Evolutionary conservation across 2,329 filamentous ascomycete genomes (phyloP).

Genomic region (Penicillium polonicum): DNA sequence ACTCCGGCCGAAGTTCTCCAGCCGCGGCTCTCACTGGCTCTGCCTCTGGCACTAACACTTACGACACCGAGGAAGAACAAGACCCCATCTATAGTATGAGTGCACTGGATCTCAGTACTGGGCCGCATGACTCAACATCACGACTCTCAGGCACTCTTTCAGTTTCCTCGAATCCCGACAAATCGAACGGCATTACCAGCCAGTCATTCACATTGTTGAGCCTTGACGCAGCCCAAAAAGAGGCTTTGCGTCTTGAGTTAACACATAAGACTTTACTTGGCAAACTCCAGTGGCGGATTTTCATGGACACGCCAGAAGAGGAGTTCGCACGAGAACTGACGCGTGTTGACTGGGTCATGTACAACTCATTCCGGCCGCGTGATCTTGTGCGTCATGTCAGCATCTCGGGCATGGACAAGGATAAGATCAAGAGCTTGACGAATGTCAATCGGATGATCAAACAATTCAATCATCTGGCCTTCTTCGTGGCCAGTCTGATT

Average conservation of each 20-base stretch:
- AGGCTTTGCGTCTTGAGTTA: conserved; percentile 71
- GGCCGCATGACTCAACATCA: conserved; percentile 38
- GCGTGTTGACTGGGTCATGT: conserved; percentile 97
- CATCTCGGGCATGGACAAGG: conserved; percentile 54
- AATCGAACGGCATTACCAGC: conserved; percentile 40
- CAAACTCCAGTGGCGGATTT: conserved; percentile 83
- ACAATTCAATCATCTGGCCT: conserved; percentile 84
- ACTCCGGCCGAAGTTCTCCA: conserved; percentile 43
- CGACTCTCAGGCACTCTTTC: conserved; percentile 42
- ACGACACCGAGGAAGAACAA: conserved; percentile 35
- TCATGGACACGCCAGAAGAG: conserved; percentile 84
- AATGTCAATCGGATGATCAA: conserved; percentile 94
- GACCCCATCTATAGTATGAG: conserved; percentile 41
- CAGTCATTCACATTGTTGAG: conserved; percentile 45
- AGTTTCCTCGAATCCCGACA: conserved; percentile 40
- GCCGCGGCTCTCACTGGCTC: conserved; percentile 32
- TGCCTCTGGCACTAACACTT: conserved; percentile 11
- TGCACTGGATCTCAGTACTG: conserved; percentile 41
- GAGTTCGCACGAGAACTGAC: conserved; percentile 89
- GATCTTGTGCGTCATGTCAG: conserved; percentile 92
- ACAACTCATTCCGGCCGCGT: conserved; percentile 87
- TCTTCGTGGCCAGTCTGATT: conserved; percentile 79
- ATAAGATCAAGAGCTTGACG: conserved; percentile 67
- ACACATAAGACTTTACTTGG: conserved; percentile 68
- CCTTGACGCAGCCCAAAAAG: conserved; percentile 73